Evolutionary conservation across 2,329 filamentous ascomycete genomes (phyloP), one percentile per base, ranked within the genome.

Genomic region (Beauveria australis): DNA sequence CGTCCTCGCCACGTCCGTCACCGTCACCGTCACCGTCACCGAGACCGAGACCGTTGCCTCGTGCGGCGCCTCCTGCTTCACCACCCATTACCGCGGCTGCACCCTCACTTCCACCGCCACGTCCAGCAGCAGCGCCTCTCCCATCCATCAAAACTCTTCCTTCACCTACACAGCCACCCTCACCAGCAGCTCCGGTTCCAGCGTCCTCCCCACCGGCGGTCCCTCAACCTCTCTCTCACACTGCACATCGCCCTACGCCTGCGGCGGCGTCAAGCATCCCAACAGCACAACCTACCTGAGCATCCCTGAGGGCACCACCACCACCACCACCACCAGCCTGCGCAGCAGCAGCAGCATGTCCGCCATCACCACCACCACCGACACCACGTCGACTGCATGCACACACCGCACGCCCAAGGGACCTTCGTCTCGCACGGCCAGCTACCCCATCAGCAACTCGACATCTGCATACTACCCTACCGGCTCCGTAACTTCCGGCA

Each of bases 1-100:
- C 19, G 69, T 64, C 19, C 59, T 24, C 22, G 70, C 71, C 33
- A 64, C 66, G 7, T 62, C 66, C 1, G 62, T 66, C 4, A 71
- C 71, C 3, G 62, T 71, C 7, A 75, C 73, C 9, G 67, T 73
- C 22, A 73, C 71, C 8, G 67, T 73, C 22, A 73, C 71, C 8
- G 65, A 66, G 58, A 67, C 65, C 7, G 53, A 64, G 47, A 73
- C 72, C 69, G 64, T 41, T 10, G 16, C n/a, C 4, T 18, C 46
- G 0, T 47, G 43, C 33, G 33, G 46, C 22, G 24, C 6, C 46
- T 14, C 6, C 8, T 59, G 33, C 46, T 9, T 58, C 55, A 49
- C 30, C 14, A 52, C 56, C 4, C n/a, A 26, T 37, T 19, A 12
- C 47, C 10, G 14, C 40, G 33, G 7, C 53, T 67, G 65, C 33